Evolutionary conservation across 768 basidiomycete species (phyloP), one percentile per base, ranked within the genome.

Genomic region (Symmetrospora coprosmae): DNA sequence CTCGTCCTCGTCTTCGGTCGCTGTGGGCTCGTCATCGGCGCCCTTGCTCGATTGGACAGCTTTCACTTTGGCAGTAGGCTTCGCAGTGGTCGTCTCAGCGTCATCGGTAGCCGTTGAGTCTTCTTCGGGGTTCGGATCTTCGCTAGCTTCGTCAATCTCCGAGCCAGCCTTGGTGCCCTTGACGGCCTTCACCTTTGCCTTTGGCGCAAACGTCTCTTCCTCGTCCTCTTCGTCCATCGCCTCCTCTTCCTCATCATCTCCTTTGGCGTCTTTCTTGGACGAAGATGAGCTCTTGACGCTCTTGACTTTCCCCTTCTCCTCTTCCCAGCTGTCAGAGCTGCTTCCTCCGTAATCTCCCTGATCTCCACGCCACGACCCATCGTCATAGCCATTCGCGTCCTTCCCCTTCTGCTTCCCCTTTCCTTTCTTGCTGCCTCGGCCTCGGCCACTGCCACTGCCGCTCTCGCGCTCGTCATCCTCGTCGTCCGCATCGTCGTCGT

Each of bases 351-450:
- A 46, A 23, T 59, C 31, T 2, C 31, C 41, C 5, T 35, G 8
- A 19, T 59, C 31, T 21, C 46, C 56, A 1, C 56, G 16, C 56
- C 56, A 59, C 3, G 43, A 47, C 21, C 56, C 56, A 21, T 59
- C 46, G 37, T 59, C 56, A 31, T 47, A 59, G 6, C 43, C 43
- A 11, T 59, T 59, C 17, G 30, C 56, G 30, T 47, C 56, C 17
- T 59, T 19, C 2, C 56, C 43, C 13, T n/a, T 34, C 31, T 23
- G 28, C 3, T n/a, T 46, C 55, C n/a, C 51, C 33, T 34, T 38
- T 53, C 51, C 25, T 33, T 28, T 16, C 21, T 35, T 35, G 27
- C n/a, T n/a, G n/a, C n/a, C n/a, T n/a, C n/a, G n/a, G n/a, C n/a
- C n/a, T n/a, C n/a, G n/a, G n/a, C n/a, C n/a, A n/a, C n/a, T n/a